These are phyloP conservation scores for Ceratocystis papillata DNA, from an alignment of 2,329 filamentous ascomycete species.

Conservation along the genomic window DNA sequence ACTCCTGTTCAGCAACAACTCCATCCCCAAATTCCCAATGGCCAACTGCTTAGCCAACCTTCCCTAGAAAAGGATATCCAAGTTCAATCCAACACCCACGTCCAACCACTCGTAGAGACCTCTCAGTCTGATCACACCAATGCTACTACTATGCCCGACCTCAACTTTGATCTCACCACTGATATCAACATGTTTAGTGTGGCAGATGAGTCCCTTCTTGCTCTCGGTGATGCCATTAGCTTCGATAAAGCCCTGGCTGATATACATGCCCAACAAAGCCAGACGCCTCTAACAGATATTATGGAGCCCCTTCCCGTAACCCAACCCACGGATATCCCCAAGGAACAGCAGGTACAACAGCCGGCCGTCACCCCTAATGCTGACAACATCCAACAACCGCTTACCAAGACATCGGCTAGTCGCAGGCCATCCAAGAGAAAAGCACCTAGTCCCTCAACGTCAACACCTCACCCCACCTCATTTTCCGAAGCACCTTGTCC, in stretches of 20 bases:
- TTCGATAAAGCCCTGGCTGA: constrained; percentile 20
- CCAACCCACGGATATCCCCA: not conserved
- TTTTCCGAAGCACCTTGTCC: constrained; percentile 36
- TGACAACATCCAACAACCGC: not conserved
- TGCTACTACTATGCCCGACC: not conserved
- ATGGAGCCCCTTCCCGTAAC: not conserved
- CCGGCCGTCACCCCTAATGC: not conserved
- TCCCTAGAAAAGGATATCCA: not conserved
- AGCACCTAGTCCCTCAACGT: constrained; percentile 28
- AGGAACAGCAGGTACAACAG: not conserved
- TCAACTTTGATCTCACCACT: constrained; percentile 18
- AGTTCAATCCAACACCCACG: not conserved
- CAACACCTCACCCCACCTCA: constrained; percentile 34
- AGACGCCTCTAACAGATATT: not conserved
- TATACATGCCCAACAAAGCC: constrained; percentile 2
- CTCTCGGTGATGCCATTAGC: constrained; percentile 15
- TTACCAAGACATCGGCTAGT: not conserved
- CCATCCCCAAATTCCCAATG: not conserved
- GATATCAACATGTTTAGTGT: constrained; percentile 11
- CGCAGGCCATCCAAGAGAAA: constrained; percentile 15
- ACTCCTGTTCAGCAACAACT: not conserved
- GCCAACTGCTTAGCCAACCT: not conserved
- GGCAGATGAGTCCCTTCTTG: constrained; percentile 16
- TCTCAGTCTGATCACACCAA: not conserved
- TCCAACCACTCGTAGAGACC: not conserved